Evolutionary conservation across 179 eudicot genomes (phyloP).

Genomic region (Pouteria campechiana): DNA sequence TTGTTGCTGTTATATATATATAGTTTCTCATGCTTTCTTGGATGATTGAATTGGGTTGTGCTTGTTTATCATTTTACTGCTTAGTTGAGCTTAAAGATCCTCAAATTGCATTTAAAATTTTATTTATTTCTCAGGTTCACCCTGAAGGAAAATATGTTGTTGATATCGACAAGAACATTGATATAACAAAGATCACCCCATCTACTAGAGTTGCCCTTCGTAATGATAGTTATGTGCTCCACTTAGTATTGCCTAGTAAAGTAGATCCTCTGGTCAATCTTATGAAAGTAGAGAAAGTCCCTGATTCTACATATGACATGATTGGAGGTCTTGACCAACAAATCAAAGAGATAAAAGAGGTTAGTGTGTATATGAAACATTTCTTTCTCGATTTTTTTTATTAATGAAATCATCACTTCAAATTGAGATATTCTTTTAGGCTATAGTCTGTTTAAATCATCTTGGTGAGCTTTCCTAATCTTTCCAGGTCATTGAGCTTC

Average conservation of each 20-base stretch:
- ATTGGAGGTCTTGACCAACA: conserved; percentile 95
- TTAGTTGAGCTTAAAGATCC: too few species aligned
- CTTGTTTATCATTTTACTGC: too few species aligned
- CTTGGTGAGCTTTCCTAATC: neutral
- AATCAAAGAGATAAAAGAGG: conserved; percentile 95
- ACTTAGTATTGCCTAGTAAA: conserved; percentile 74
- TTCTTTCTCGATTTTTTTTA: neutral
- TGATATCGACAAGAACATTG: conserved; percentile 76
- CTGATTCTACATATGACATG: conserved; percentile 91
- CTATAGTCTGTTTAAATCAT: neutral
- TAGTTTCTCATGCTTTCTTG: too few species aligned
- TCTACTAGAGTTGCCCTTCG: conserved; percentile 77
- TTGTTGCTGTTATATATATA: too few species aligned
- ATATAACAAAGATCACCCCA: conserved; percentile 75
- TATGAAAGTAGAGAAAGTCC: conserved; percentile 94
- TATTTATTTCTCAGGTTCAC: conserved; percentile 39
- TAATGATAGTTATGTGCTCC: conserved; percentile 81
- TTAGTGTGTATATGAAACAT: conserved; percentile 7
- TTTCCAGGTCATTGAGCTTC: conserved; percentile 80
- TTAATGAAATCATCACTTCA: too few species aligned
- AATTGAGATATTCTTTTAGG: neutral
- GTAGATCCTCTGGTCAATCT: conserved; percentile 87
- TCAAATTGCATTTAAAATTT: too few species aligned
- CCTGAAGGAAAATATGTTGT: conserved; percentile 90
- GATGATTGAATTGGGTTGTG: too few species aligned